A percentile compares a stretch with the other conserved stretches of the same genome.
Evolutionary conservation across 106 monocot species (phyloP).

Genomic region (Alisma plantagoaquatica): DNA sequence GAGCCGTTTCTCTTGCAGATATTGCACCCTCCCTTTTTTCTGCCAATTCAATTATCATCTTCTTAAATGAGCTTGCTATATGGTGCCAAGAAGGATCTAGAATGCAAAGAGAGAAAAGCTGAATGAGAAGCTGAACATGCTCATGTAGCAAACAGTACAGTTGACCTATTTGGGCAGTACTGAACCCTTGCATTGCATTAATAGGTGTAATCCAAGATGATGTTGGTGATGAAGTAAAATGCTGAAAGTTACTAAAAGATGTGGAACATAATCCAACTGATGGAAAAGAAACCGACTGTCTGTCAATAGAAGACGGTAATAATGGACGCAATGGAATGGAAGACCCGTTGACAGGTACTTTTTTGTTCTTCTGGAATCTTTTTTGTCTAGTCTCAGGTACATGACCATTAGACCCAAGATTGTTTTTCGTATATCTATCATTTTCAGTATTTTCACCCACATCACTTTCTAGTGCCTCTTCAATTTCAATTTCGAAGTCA

Average conservation of each 20-base stretch:
- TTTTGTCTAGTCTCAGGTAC: constrained; percentile 72
- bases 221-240: constrained; percentile 7
- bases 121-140: constrained; percentile 90
- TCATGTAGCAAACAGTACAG: constrained; percentile 67
- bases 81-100: constrained; percentile 68
- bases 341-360: constrained; percentile 18
- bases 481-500: constrained; percentile 87
- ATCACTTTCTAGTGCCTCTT: constrained; percentile 87
- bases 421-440: constrained; percentile 5
- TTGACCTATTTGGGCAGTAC: constrained; percentile 61
- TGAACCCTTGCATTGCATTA: constrained; percentile 47
- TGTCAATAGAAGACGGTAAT: constrained; percentile 37
- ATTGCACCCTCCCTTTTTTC: constrained; percentile 51
- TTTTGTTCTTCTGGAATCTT: constrained; percentile 28
- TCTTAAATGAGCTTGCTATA: constrained; percentile 33
- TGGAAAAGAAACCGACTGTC: constrained; percentile 7
- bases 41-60: constrained; percentile 61
- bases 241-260: constrained; percentile 17
- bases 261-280: constrained; percentile 16
- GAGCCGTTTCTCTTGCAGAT: constrained; percentile 24
- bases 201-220: constrained; percentile 8
- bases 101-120: constrained; percentile 61
- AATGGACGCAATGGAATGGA: constrained; percentile 57
- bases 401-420: constrained; percentile 11
- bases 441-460: constrained; percentile 37